Conservation (phyloP, 441 rosid genomes). For the Rhodomyrtus psidioides region DNA sequence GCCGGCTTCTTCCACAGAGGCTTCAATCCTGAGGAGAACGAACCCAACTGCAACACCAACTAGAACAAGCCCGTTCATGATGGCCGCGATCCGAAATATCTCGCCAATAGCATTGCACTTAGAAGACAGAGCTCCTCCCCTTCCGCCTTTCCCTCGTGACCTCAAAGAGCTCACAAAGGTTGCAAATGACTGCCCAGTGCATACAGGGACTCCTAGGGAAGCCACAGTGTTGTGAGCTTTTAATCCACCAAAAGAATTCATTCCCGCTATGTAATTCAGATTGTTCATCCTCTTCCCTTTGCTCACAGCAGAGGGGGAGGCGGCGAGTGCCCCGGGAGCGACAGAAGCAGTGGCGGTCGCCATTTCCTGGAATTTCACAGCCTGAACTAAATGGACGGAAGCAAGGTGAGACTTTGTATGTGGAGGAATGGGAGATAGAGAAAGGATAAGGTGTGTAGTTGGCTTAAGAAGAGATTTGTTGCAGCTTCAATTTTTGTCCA, state of each 20-base stretch:
- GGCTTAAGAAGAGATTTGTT: conserved; percentile 18
- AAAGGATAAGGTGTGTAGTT: conserved; percentile 16
- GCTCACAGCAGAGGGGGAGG: conserved; percentile 8
- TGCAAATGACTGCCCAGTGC: conserved; percentile 44
- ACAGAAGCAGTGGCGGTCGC: conserved; percentile 33
- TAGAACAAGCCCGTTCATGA: conserved; percentile 51
- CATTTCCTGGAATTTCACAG: conserved; percentile 21
- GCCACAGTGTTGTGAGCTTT: conserved; percentile 52
- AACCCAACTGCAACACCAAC: conserved; percentile 73
- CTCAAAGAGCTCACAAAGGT: conserved; percentile 35
- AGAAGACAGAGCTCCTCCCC: conserved; percentile 44
- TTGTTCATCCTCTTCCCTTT: conserved; percentile 17
- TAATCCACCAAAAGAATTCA: conserved; percentile 49
- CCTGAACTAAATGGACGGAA: not conserved
- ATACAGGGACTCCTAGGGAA: conserved; percentile 36
- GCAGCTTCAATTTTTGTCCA: not conserved
- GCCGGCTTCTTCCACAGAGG: conserved; percentile 47
- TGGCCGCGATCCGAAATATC: conserved; percentile 66
- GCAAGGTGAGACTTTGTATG: conserved; percentile 1
- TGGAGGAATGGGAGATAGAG: not conserved
- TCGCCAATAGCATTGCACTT: conserved; percentile 44
- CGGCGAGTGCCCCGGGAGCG: conserved; percentile 15
- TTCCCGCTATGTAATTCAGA: conserved; percentile 33
- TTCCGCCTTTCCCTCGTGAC: conserved; percentile 23
- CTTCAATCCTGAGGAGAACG: conserved; percentile 65